phyloP scores from a whole-genome alignment of 768 basidiomycete genomes.

The Lentinula boryana region DNA sequence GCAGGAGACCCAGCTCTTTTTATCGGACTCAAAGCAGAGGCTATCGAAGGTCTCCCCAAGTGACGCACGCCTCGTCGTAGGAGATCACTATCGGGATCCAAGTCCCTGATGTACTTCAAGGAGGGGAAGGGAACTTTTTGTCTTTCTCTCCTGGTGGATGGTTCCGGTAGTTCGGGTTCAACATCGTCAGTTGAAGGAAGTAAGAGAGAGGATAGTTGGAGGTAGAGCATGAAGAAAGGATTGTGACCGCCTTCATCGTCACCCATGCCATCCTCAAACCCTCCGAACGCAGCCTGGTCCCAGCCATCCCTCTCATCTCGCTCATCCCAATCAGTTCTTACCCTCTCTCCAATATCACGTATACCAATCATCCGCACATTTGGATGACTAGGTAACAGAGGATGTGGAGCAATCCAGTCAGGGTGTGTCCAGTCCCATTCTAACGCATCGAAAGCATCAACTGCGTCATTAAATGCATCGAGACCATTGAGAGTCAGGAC shows the following conservation, averaged over 20 bases:
- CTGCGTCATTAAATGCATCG: not conserved
- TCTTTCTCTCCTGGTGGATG: not conserved
- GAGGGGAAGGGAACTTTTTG: not conserved
- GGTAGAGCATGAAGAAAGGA: constrained; percentile 3
- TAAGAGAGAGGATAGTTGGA: not conserved
- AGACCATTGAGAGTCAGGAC: not conserved
- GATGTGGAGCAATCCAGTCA: constrained; percentile 9
- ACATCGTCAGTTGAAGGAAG: not conserved
- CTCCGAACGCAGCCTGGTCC: not conserved
- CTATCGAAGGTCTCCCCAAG: not conserved
- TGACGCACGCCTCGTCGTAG: constrained; percentile 10
- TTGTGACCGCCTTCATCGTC: not conserved
- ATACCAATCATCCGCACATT: constrained; percentile 3
- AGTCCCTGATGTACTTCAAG: constrained; percentile 11
- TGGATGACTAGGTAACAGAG: not conserved
- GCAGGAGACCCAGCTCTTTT: not conserved
- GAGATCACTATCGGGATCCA: constrained; percentile 4
- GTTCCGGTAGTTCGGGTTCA: not conserved
- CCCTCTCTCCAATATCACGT: not conserved
- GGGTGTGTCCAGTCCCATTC: constrained; percentile 19
- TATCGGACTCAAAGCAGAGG: not conserved
- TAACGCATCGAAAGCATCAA: not conserved
- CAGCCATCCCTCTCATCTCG: constrained; percentile 17
- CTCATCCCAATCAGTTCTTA: constrained; percentile 11
- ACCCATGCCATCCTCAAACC: constrained; percentile 15